Evolutionary conservation across 2,329 filamentous ascomycete species (phyloP).

Genomic region (Fusarium avenaceum): DNA sequence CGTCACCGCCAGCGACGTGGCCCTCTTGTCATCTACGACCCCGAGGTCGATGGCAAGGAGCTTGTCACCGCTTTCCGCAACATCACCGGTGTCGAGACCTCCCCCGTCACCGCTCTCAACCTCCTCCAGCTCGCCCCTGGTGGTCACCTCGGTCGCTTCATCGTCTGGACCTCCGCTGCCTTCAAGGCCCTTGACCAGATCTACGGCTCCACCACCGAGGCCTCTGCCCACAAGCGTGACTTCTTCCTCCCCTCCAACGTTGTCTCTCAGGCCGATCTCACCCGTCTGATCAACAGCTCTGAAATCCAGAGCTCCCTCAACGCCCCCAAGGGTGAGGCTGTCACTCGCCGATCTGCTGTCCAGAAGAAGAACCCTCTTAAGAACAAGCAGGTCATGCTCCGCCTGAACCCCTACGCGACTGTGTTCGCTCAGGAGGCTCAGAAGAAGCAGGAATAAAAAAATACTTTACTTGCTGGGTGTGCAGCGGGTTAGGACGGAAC

Average conservation of each 20-base stretch:
- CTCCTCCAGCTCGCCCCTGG: slow-evolving; percentile 99
- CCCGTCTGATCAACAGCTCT: slow-evolving; percentile 98
- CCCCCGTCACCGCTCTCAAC: slow-evolving; percentile 92
- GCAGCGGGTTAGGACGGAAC: slow-evolving; percentile 52
- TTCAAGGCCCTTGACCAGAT: slow-evolving; percentile 97
- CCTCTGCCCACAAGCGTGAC: slow-evolving; percentile 97
- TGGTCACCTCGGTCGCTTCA: slow-evolving; percentile 98
- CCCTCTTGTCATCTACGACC: slow-evolving; percentile 97
- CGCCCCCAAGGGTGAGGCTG: slow-evolving; percentile 88
- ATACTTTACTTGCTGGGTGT: slow-evolving; percentile 55
- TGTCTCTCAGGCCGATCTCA: slow-evolving; percentile 93
- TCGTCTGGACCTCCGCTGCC: slow-evolving; percentile 97
- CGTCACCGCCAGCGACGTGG: slow-evolving; percentile 98
- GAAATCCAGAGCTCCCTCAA: slow-evolving; percentile 97
- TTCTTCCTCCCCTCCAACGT: slow-evolving; percentile 95
- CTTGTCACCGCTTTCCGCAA: slow-evolving; percentile 97
- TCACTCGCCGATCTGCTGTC: slow-evolving; percentile 89
- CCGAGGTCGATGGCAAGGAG: slow-evolving; percentile 94
- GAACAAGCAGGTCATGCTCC: slow-evolving; percentile 99
- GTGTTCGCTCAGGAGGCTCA: slow-evolving; percentile 81
- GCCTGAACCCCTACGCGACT: slow-evolving; percentile 97
- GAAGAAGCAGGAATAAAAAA: slow-evolving; percentile 58
- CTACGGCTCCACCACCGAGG: slow-evolving; percentile 92
- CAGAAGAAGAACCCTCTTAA: slow-evolving; percentile 99
- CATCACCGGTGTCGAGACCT: slow-evolving; percentile 98